A percentile compares a stretch with the other conserved stretches of the same genome.
These are phyloP conservation scores for Casuarina glauca DNA, from an alignment of 306 rosid species.

Conservation along the genomic window DNA sequence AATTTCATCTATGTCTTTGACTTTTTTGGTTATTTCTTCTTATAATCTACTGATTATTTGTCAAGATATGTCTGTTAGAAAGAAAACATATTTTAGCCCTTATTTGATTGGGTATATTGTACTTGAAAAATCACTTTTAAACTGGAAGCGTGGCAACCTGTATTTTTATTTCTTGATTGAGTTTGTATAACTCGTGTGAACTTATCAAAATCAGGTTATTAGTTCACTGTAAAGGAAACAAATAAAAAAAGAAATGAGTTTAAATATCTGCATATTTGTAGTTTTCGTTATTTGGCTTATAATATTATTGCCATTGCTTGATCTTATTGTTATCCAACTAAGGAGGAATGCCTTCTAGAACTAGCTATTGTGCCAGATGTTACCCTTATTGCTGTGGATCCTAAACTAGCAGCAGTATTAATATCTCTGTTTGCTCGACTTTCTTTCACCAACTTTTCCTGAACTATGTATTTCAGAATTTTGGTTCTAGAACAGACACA, in stretches of 20 bases:
- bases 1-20: background rate
- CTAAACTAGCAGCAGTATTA: background rate
- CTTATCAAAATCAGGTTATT: background rate
- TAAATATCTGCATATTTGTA: too few relatives aligned
- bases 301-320: background rate
- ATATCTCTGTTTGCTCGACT: conserved; percentile 14
- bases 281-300: background rate
- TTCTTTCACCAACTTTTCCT: conserved; percentile 22
- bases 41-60: background rate
- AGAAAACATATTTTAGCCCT: background rate
- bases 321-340: background rate
- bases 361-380: background rate
- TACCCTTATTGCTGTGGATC: background rate
- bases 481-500: conserved; percentile 77
- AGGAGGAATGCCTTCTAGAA: background rate
- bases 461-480: conserved; percentile 58
- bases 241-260: too few relatives aligned
- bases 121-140: background rate
- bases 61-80: background rate
- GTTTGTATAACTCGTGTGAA: background rate
- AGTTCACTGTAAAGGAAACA: background rate
- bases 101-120: too few relatives aligned
- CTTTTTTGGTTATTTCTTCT: background rate
- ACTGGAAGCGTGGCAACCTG: background rate
- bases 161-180: background rate